Evolutionary conservation across 2,329 filamentous ascomycete genomes (phyloP).

Genomic region (Pseudocercospora ulei): DNA sequence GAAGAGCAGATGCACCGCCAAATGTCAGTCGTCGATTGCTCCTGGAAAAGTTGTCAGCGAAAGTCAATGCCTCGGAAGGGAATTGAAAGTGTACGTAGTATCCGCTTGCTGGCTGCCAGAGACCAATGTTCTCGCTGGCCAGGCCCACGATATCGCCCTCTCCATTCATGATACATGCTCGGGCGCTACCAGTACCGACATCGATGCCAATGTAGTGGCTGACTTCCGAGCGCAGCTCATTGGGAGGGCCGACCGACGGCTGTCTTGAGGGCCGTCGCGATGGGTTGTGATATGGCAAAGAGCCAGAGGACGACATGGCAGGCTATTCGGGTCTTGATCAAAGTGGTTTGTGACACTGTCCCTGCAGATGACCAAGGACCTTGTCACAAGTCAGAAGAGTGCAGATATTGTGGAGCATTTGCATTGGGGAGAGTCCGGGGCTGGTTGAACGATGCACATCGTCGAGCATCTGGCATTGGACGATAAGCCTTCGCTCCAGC

Average conservation of each 20-base stretch:
- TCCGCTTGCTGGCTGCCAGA: slow-evolving; percentile 47
- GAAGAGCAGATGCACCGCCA: slow-evolving; percentile 90
- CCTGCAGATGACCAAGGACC: too few relatives aligned
- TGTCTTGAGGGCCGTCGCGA: slow-evolving; percentile 39
- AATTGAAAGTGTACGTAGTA: slow-evolving; percentile 41
- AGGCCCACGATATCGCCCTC: slow-evolving; percentile 71
- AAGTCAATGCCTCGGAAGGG: neutral
- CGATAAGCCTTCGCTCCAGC: slow-evolving; percentile 2
- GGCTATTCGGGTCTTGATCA: neutral
- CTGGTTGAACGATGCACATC: slow-evolving; percentile 5
- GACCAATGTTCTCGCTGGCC: slow-evolving; percentile 45
- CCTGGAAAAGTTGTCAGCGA: slow-evolving; percentile 42
- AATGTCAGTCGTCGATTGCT: slow-evolving; percentile 97
- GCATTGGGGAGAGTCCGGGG: slow-evolving; percentile 1
- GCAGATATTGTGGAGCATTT: too few relatives aligned
- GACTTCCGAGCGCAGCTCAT: slow-evolving; percentile 49
- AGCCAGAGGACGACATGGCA: slow-evolving; percentile 12
- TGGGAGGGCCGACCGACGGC: slow-evolving; percentile 45
- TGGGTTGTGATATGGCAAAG: slow-evolving; percentile 32
- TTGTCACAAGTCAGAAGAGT: too few relatives aligned
- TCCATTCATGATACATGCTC: slow-evolving; percentile 89
- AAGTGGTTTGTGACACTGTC: too few relatives aligned
- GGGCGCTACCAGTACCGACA: slow-evolving; percentile 88
- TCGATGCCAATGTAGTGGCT: slow-evolving; percentile 76
- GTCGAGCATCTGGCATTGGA: slow-evolving; percentile 2